Percentiles rank a stretch among this genome's conserved stretches.
These are phyloP conservation scores for Scleroderma bovista DNA, from an alignment of 768 basidiomycete species.

Conservation along the genomic window DNA sequence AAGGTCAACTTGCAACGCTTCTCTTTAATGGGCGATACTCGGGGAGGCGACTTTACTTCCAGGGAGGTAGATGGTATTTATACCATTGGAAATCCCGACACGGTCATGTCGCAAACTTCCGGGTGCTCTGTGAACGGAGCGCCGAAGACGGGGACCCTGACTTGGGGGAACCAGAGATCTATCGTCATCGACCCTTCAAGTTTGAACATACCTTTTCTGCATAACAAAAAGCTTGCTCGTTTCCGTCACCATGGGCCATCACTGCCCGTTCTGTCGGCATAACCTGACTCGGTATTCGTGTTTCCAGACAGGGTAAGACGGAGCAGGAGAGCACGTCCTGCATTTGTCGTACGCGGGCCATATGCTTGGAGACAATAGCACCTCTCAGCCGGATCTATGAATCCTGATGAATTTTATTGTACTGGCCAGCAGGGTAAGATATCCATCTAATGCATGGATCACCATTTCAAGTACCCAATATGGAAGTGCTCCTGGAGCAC, in stretches of 20 bases:
- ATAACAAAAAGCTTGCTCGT: constrained; percentile 6
- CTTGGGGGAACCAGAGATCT: constrained; percentile 9
- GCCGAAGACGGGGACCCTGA: constrained; percentile 18
- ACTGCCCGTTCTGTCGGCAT: constrained; percentile 1
- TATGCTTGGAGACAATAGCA: neutral
- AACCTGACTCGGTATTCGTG: neutral
- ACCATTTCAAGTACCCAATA: neutral
- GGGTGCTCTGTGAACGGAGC: constrained; percentile 4
- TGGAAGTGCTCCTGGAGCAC: neutral
- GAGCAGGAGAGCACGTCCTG: neutral
- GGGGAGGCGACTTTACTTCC: constrained; percentile 11
- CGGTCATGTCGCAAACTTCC: constrained; percentile 1
- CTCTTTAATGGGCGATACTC: neutral
- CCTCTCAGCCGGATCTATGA: neutral
- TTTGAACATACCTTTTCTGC: constrained; percentile 1
- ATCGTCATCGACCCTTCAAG: neutral
- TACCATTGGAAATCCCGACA: constrained; percentile 7
- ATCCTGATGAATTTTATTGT: neutral
- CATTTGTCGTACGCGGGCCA: neutral
- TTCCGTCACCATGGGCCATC: constrained; percentile 4
- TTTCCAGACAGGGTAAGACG: neutral
- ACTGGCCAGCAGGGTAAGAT: neutral
- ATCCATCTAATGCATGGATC: neutral
- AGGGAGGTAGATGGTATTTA: constrained; percentile 16
- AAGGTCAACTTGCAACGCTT: constrained; percentile 7